A percentile compares a stretch with the other conserved stretches of the same genome.
phyloP scores from a whole-genome alignment of 2,329 filamentous ascomycete genomes.

The Calonectria henricotiae region DNA sequence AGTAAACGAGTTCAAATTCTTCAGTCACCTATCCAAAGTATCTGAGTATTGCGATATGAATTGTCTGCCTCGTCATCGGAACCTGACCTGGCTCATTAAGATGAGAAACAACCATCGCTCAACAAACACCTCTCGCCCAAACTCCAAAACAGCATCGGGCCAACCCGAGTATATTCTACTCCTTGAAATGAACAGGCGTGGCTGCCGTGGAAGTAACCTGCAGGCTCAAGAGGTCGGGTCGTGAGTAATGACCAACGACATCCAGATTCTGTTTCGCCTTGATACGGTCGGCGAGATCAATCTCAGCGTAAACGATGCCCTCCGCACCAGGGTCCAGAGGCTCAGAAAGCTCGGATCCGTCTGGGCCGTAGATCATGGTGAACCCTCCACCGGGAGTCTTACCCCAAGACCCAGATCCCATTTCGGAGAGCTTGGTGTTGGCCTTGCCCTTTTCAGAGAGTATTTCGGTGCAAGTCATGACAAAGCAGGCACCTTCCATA shows the following conservation, averaged over 20 bases:
- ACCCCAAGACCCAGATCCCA: conserved; percentile 50
- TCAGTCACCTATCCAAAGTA: background rate
- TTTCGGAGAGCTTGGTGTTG: conserved; percentile 55
- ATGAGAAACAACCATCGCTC: background rate
- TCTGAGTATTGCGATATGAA: background rate
- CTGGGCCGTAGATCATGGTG: conserved; percentile 56
- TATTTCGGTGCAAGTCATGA: conserved; percentile 68
- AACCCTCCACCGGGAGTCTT: conserved; percentile 47
- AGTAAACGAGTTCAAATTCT: background rate
- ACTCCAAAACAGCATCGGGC: background rate
- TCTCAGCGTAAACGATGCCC: conserved; percentile 59
- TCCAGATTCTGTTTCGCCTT: conserved; percentile 57
- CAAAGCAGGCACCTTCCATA: conserved; percentile 70
- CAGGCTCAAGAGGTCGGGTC: conserved; percentile 60
- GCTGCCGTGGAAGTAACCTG: conserved; percentile 50
- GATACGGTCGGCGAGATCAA: conserved; percentile 53
- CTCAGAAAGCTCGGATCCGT: conserved; percentile 53
- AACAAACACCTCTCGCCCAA: background rate
- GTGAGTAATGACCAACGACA: conserved; percentile 55
- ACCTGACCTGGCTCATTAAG: background rate
- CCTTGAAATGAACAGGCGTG: conserved; percentile 12
- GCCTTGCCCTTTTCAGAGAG: conserved; percentile 60
- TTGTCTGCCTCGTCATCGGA: background rate
- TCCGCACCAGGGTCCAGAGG: conserved; percentile 51
- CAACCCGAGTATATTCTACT: background rate